A percentile compares a stretch with the other conserved stretches of the same genome.
These are phyloP conservation scores for Balamuthia mandrillaris DNA, from an alignment of 208 protist genomes.

Conservation along the genomic window DNA sequence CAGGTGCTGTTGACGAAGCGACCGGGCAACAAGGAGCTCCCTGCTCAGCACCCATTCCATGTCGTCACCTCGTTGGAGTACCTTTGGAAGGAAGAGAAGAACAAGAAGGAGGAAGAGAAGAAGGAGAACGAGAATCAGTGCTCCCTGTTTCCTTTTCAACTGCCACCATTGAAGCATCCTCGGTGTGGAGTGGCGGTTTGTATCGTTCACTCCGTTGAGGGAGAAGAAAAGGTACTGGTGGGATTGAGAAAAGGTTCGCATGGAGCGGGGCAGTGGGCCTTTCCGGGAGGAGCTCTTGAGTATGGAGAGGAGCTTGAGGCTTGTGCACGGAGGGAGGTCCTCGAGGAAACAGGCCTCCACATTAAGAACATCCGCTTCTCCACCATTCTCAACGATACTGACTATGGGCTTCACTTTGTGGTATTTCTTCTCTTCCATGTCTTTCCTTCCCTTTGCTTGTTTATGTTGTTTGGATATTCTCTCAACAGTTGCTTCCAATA, in stretches of 20 bases:
- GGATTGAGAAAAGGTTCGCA: background rate
- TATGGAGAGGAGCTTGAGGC: background rate
- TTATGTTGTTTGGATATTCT: background rate
- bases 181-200: background rate
- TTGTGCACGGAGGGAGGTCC: background rate
- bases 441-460: background rate
- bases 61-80: background rate
- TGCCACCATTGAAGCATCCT: background rate
- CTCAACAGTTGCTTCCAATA: background rate
- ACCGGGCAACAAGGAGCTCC: constrained; percentile 41
- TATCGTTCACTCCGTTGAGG: background rate
- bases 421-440: background rate
- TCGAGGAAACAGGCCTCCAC: constrained; percentile 1
- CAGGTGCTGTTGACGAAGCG: constrained; percentile 11
- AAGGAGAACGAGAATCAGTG: background rate
- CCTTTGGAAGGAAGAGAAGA: background rate
- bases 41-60: background rate
- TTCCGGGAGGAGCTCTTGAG: background rate
- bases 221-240: constrained; percentile 13
- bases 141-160: background rate
- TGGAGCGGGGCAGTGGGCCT: background rate
- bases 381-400: background rate
- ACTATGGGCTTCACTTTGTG: too few relatives aligned
- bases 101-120: background rate
- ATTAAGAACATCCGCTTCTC: background rate